phyloP scores from a whole-genome alignment of 2,329 filamentous ascomycete genomes.

The Pestalotiopsis sp. region DNA sequence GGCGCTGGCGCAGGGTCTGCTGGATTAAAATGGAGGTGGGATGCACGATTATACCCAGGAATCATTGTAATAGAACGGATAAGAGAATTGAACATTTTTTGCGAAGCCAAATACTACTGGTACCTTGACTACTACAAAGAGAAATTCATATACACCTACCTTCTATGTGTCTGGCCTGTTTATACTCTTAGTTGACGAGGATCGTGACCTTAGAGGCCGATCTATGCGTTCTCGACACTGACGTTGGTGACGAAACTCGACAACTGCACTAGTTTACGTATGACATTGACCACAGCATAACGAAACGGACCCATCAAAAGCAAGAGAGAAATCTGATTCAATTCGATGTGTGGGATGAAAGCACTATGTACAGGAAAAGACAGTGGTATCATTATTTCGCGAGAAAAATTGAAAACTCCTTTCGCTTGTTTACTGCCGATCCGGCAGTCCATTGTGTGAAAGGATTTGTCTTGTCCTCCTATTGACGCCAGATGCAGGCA shows the following conservation, averaged over 20 bases:
- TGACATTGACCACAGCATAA: no score
- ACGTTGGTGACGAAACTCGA: not conserved
- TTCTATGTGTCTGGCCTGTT: no score
- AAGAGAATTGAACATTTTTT: not conserved
- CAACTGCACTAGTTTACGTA: not conserved
- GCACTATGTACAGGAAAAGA: not conserved
- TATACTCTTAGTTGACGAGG: not conserved
- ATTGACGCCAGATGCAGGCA: not conserved
- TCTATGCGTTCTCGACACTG: not conserved
- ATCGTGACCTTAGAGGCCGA: not conserved
- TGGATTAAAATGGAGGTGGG: slow-evolving; percentile 45
- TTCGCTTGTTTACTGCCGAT: not conserved
- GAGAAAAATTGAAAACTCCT: not conserved
- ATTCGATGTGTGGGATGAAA: not conserved
- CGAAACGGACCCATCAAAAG: not conserved
- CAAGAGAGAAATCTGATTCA: not conserved
- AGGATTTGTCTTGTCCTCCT: not conserved
- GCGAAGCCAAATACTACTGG: not conserved
- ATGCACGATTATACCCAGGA: slow-evolving; percentile 10
- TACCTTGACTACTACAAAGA: no score
- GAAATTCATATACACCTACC: no score
- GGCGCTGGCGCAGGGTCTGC: slow-evolving; percentile 71
- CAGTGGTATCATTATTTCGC: not conserved
- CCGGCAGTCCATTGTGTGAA: not conserved
- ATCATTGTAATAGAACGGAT: not conserved